Evolutionary conservation across 768 basidiomycete species (phyloP), one percentile per base, ranked within the genome.

Genomic region (Xerocomellus intermedius): DNA sequence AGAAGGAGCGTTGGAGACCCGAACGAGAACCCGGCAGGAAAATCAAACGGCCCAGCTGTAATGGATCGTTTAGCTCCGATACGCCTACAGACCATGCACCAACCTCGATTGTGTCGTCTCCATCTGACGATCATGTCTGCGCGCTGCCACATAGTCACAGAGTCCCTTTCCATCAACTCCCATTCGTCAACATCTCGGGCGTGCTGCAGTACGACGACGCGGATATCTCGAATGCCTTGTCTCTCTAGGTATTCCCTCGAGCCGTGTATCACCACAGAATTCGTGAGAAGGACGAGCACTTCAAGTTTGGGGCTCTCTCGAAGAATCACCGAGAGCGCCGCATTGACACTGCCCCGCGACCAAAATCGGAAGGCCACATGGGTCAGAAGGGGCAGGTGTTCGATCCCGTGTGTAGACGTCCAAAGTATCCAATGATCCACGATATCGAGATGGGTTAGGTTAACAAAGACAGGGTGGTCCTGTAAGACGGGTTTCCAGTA

Each of bases 351-450:
- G 2, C 62, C 56, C 4, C 59, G 56, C 12, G 41, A 47, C 64
- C 62, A 64, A 33, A 59, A 52, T 4, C 62, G 56, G 35, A 60
- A 65, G 3, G 61, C 50, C 7, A 60, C 10, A 12, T 59, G 63
- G 1, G 59, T 59, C 6, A 59, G 14, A n/a, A 24, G 48, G 3
- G 58, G 59, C 2, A 60, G 46, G 39, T 38, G 28, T 26, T 67
- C 58, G 45, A 67, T 58, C 2, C 60, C 58, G 24, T 55, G 54
- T 2, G 56, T 50, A 3, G 64, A 57, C 21, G 38, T 56, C 61
- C 59, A 66, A 8, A 66, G 50, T 0, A 50, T 48, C 62, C 59
- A 61, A 12, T 57, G 48, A n/a, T 64, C 55, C 14, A 64, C 50
- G 42, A 63, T 42, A 30, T 66, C 59, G 17, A 66, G 59, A 30